Evolutionary conservation across 1,139 yeast species (phyloP), one percentile per base, ranked within the genome.

Genomic region (Yamadazyma sp.): DNA sequence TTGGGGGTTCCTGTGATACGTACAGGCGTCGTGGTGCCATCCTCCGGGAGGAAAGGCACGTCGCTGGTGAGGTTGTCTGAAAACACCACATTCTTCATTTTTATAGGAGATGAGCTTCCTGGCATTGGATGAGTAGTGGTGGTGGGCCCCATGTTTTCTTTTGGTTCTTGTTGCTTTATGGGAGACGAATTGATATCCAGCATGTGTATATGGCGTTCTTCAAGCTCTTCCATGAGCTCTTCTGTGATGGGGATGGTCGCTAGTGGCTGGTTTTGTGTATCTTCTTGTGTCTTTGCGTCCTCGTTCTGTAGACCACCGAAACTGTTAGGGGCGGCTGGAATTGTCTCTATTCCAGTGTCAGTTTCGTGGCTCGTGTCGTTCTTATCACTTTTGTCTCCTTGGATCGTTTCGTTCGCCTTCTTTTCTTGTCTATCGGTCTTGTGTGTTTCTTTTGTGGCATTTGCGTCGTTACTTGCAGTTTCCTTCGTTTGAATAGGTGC

Each of bases 41-140:
- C 34, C 10, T 34, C 36, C 5, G 41, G 41, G 3, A 40, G 32
- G 15, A 38, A 35, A 3, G 50, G 49, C 3, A 42, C 39, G n/a
- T 50, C 53, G 4, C 62, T 56, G 1, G 60, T 59, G 36, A 70
- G 50, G 34, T 62, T 69, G 38, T 69, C 76, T 1, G 75, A 69
- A 45, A 71, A 72, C 17, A 69, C 66, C 25, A 72, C 77, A 8
- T 59, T 47, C 42, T 69, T 69, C 49, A 56, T 61, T 39, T 51
- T 54, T 8, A 53, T 45, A 5, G 69, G 66, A 5, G 68, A 58
- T 7, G 66, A 59, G 41, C 52, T 54, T 14, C 22, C 46, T 43
- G 9, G 20, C 5, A 25, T 9, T 12, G 3, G 15, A 18, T 20
- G 8, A 6, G 22, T 20, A 8, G 22, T 6, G 8, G 8, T 20